phyloP scores from a whole-genome alignment of 495 filamentous ascomycete genomes.

The Neurospora sp. region DNA sequence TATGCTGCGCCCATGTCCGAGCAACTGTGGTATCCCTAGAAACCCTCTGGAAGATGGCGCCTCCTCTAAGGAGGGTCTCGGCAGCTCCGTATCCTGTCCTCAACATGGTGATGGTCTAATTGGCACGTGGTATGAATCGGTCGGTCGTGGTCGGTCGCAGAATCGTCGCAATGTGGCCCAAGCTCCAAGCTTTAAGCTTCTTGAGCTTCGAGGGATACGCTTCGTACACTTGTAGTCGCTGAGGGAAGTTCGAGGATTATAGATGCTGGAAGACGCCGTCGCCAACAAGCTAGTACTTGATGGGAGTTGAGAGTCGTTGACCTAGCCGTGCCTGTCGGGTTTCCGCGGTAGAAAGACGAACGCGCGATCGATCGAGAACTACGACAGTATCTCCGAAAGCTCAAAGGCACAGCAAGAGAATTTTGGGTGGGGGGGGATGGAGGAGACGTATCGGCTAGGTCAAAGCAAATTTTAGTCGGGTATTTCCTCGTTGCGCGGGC shows the following conservation, averaged over 20 bases:
- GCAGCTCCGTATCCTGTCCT: constrained; percentile 12
- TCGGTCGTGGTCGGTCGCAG: background rate
- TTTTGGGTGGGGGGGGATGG: background rate
- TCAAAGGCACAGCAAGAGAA: background rate
- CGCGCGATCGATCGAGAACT: background rate
- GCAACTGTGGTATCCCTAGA: background rate
- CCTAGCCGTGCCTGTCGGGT: background rate
- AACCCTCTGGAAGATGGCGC: background rate
- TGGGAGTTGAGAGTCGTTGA: background rate
- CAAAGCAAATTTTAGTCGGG: background rate
- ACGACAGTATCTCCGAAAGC: background rate
- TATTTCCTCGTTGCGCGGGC: background rate
- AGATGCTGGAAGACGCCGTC: background rate
- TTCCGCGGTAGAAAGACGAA: background rate
- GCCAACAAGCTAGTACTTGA: background rate
- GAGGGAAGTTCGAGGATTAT: background rate
- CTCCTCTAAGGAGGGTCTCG: constrained; percentile 9
- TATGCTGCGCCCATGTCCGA: constrained; percentile 1
- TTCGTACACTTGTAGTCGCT: background rate
- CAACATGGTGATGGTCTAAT: constrained; percentile 5
- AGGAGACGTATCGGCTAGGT: background rate
- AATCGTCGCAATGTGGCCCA: background rate
- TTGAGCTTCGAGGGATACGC: background rate
- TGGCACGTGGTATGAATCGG: background rate
- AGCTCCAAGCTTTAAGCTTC: background rate